A percentile compares a stretch with the other conserved stretches of the same genome.
phyloP scores from a whole-genome alignment of 805 yeast genomes.

The Cyberlindnera amylophila region DNA sequence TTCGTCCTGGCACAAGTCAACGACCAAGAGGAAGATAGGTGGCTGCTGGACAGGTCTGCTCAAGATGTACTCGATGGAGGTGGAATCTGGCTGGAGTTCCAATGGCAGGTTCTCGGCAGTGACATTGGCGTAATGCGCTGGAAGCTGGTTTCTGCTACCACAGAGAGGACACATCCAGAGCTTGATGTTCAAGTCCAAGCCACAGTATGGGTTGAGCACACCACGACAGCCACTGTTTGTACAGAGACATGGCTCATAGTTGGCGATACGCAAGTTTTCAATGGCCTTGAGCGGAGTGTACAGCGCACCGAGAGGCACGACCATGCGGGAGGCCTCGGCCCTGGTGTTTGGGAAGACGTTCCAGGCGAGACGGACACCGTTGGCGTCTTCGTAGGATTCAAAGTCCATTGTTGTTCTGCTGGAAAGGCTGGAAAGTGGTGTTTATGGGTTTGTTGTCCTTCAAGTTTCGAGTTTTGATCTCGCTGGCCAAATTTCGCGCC shows the following conservation, averaged over 20 bases:
- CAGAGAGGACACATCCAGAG: slow-evolving; percentile 88
- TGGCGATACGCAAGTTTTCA: slow-evolving; percentile 71
- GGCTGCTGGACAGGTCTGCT: slow-evolving; percentile 78
- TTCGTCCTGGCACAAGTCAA: slow-evolving; percentile 86
- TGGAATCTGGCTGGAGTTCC: slow-evolving; percentile 63
- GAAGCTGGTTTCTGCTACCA: slow-evolving; percentile 71
- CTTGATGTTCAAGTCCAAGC: slow-evolving; percentile 69
- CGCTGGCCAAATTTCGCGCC: slow-evolving; percentile 5
- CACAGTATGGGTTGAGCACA: slow-evolving; percentile 82
- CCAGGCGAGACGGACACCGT: slow-evolving; percentile 77
- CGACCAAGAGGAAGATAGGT: slow-evolving; percentile 80
- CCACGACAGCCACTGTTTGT: slow-evolving; percentile 75
- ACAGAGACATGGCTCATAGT: slow-evolving; percentile 84
- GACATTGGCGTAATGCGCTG: slow-evolving; percentile 75
- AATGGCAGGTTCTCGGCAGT: slow-evolving; percentile 75
- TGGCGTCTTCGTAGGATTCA: slow-evolving; percentile 64
- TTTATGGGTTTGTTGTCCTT: neutral
- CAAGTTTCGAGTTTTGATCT: slow-evolving; percentile 1
- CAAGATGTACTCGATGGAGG: slow-evolving; percentile 83
- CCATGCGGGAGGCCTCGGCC: slow-evolving; percentile 84
- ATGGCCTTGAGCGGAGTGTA: slow-evolving; percentile 90
- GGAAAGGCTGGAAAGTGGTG: neutral
- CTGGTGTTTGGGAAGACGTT: slow-evolving; percentile 85
- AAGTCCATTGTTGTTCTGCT: slow-evolving; percentile 33
- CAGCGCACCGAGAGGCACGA: slow-evolving; percentile 89